A percentile compares a stretch with the other conserved stretches of the same genome.
Evolutionary conservation across 2,329 filamentous ascomycete genomes (phyloP).

Genomic region (Alternaria sp.): DNA sequence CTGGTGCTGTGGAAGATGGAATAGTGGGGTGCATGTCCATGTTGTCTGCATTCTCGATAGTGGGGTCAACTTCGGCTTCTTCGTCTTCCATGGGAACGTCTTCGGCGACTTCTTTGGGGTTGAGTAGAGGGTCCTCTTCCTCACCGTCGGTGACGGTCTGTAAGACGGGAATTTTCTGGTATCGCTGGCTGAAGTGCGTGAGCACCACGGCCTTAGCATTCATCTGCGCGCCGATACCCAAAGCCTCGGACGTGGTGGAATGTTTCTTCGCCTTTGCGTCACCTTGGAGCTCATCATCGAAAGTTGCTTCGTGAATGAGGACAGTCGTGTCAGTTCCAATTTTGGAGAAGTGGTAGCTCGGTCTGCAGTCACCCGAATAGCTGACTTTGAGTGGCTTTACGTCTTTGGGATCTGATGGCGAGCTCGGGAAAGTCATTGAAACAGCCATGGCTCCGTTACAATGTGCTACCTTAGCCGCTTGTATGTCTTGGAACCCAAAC

Average conservation of each 20-base stretch:
- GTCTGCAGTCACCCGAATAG: slow-evolving; percentile 94
- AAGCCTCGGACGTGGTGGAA: slow-evolving; percentile 85
- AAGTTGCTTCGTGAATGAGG: slow-evolving; percentile 94
- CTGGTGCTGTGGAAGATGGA: slow-evolving; percentile 4
- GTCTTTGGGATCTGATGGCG: slow-evolving; percentile 18
- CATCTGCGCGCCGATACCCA: slow-evolving; percentile 81
- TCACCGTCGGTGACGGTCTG: slow-evolving; percentile 50
- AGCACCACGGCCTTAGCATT: slow-evolving; percentile 79
- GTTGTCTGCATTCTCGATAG: slow-evolving; percentile 27
- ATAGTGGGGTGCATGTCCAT: slow-evolving; percentile 30
- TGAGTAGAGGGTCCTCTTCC: slow-evolving; percentile 31
- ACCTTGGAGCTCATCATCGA: slow-evolving; percentile 80
- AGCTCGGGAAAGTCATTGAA: slow-evolving; percentile 76
- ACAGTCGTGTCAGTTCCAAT: slow-evolving; percentile 81
- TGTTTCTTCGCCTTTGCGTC: slow-evolving; percentile 91
- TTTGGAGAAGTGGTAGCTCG: slow-evolving; percentile 67
- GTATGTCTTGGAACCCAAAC: slow-evolving; percentile 71
- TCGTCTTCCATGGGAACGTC: slow-evolving; percentile 32
- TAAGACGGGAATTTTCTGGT: slow-evolving; percentile 74
- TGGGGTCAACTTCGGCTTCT: slow-evolving; percentile 30
- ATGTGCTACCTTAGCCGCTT: slow-evolving; percentile 75
- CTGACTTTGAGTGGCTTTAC: slow-evolving; percentile 77
- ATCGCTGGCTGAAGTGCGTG: slow-evolving; percentile 95
- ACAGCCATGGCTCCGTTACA: slow-evolving; percentile 81
- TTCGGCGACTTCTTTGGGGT: slow-evolving; percentile 29